A percentile compares a stretch with the other conserved stretches of the same genome.
These are phyloP conservation scores for Arthrobotrys entomopaga DNA, from an alignment of 2,329 filamentous ascomycete genomes.

Conservation along the genomic window DNA sequence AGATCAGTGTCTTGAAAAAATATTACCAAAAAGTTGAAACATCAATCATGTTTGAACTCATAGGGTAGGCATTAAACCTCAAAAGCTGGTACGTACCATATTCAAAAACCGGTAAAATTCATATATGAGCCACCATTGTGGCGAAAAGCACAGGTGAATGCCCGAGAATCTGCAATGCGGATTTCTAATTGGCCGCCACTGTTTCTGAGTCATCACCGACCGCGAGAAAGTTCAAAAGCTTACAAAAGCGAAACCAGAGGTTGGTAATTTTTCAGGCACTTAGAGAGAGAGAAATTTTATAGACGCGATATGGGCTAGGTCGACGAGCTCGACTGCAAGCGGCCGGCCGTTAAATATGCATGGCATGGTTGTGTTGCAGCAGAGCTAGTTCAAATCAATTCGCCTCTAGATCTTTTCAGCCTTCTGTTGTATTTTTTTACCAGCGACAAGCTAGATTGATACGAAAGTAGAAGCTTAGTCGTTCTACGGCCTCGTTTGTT, in stretches of 20 bases:
- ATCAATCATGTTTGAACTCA: neutral
- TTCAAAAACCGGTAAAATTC: neutral
- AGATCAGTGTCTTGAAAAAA: neutral
- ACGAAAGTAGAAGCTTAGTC: too few relatives aligned
- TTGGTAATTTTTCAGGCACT: too few relatives aligned
- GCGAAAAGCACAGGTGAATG: slow-evolving; percentile 3
- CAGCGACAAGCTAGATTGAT: neutral
- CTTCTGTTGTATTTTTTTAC: slow-evolving; percentile 37
- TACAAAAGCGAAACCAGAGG: too few relatives aligned
- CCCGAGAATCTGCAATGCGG: neutral
- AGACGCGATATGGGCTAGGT: too few relatives aligned
- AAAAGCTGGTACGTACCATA: neutral
- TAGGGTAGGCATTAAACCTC: neutral
- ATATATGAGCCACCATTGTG: slow-evolving; percentile 3
- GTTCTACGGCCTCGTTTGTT: slow-evolving; percentile 1
- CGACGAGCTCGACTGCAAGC: neutral
- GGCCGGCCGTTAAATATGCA: neutral
- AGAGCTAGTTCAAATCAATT: neutral
- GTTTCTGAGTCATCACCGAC: slow-evolving; percentile 1
- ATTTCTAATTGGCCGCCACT: neutral
- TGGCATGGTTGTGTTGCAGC: slow-evolving; percentile 6
- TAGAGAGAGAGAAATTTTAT: too few relatives aligned
- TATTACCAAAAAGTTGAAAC: neutral
- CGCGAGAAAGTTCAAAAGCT: neutral
- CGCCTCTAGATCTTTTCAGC: slow-evolving; percentile 11